phyloP scores from a whole-genome alignment of 2,329 filamentous ascomycete species.

The Fusarium sp. region DNA sequence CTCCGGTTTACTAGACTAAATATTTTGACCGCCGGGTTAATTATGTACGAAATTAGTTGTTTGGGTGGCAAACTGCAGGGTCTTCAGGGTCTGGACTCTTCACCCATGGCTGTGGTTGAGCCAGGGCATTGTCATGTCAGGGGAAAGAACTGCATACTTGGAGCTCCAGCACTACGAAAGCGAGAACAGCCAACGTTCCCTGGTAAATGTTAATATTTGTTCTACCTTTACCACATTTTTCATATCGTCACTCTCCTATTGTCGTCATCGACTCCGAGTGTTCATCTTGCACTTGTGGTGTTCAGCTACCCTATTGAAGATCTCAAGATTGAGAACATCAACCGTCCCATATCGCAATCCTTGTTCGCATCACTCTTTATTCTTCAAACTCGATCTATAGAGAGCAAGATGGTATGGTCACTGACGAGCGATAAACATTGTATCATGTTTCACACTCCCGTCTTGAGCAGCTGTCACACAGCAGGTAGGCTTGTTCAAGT shows the following conservation, averaged over 20 bases:
- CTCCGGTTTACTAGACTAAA: neutral
- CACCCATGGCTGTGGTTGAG: neutral
- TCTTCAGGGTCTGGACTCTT: neutral
- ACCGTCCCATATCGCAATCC: neutral
- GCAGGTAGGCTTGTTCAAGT: neutral
- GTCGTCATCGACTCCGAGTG: neutral
- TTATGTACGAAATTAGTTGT: neutral
- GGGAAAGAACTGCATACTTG: neutral
- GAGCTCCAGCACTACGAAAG: neutral
- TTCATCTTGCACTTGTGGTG: neutral
- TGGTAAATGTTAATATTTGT: neutral
- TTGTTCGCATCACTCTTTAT: neutral
- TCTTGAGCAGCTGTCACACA: neutral
- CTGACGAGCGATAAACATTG: too few species aligned
- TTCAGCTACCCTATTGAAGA: neutral
- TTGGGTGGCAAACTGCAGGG: neutral
- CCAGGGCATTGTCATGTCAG: neutral
- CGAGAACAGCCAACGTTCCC: neutral
- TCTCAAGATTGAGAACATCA: neutral
- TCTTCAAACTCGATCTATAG: too few species aligned
- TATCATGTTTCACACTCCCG: neutral
- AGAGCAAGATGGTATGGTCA: too few species aligned
- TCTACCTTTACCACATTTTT: neutral
- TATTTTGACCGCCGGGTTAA: neutral
- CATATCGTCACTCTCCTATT: neutral